Base-by-base conservation (phyloP, 1,139 yeast species). In the Scheffersomyces parashehatae region DNA sequence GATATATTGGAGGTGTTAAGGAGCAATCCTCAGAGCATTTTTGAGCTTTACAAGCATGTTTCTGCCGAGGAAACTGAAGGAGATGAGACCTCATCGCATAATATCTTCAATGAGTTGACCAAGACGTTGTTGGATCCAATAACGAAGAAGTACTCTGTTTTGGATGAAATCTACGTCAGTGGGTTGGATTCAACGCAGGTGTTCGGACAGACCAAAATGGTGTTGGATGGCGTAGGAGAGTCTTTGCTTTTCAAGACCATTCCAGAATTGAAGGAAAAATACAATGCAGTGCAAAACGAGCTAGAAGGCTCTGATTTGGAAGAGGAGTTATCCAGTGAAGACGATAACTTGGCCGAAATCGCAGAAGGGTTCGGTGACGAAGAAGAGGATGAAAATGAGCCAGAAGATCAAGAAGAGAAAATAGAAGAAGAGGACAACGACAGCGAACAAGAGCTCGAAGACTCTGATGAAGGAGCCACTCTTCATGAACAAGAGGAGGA, bases 131-230 rank as follows among this genome's bases (percentile, higher is more conserved):
- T 87, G 42, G 95, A 87, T 57, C 89, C 91, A 5, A 73, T 87
- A 39, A 77, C 86, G 4, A 67, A 72, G 42, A 66, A 75, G 29
- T 81, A 81, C 60, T 82, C 95, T 1, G 85, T 85, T 5, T 72
- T 93, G 32, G 96, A 91, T 63, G 90, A 88, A 60, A 75, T 93
- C 26, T 83, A 85, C 54, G 76, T 87, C 24, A 95, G 89, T 42
- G 98, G 97, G 1, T 72, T 93, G 45, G 97, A 88, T 61, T 84
- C 96, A 12, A 81, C 86, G 35, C 98, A 93, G 62, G 91, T 93
- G 0, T 93, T 91, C 88, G 96, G 95, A 42, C 98, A 93, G 64
- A 84, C 89, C 3, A 88, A 86, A 64, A 78, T 93, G 70, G 85
- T 93, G 28, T 73, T 89, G 37, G 93, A 86, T 46, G 83, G 83